A percentile compares a stretch with the other conserved stretches of the same genome.
Evolutionary conservation across 768 basidiomycete genomes (phyloP).

Genomic region (Gloeophyllum trabeum): DNA sequence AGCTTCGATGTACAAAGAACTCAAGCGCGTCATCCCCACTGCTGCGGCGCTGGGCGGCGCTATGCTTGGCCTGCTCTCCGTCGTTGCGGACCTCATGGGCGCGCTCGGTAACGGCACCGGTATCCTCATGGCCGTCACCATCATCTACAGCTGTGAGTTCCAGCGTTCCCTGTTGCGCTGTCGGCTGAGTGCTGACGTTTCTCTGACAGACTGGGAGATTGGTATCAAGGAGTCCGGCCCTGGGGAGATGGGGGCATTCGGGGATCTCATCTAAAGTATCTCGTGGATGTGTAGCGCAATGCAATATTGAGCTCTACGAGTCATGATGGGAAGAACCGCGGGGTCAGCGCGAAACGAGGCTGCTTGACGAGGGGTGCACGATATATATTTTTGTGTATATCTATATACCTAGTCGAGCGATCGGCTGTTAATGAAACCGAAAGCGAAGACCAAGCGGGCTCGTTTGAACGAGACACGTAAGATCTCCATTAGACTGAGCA

Average conservation of each 20-base stretch:
- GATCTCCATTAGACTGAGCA: no score
- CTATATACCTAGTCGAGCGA: no score
- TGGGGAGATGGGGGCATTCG: background rate
- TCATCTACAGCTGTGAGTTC: slow-evolving; percentile 82
- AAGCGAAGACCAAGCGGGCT: no score
- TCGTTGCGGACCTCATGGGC: slow-evolving; percentile 89
- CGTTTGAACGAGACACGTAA: no score
- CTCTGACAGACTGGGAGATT: slow-evolving; percentile 1
- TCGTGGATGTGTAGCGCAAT: no score
- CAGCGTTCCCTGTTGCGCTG: slow-evolving; percentile 2
- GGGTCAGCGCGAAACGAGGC: no score
- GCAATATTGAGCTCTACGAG: no score
- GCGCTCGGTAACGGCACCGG: slow-evolving; percentile 93
- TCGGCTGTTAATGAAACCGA: no score
- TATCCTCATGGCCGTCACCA: slow-evolving; percentile 96
- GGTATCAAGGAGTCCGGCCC: background rate
- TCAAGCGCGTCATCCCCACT: slow-evolving; percentile 95
- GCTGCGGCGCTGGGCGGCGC: slow-evolving; percentile 97
- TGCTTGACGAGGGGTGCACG: no score
- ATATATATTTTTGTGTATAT: no score
- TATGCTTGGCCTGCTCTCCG: slow-evolving; percentile 85
- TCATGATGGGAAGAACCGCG: no score
- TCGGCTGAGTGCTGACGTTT: slow-evolving; percentile 4
- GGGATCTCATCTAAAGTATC: background rate
- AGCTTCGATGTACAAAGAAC: slow-evolving; percentile 97